phyloP scores from a whole-genome alignment of 225 moss, liverwort and hornwort genomes.

The Physcomitrium patens region DNA sequence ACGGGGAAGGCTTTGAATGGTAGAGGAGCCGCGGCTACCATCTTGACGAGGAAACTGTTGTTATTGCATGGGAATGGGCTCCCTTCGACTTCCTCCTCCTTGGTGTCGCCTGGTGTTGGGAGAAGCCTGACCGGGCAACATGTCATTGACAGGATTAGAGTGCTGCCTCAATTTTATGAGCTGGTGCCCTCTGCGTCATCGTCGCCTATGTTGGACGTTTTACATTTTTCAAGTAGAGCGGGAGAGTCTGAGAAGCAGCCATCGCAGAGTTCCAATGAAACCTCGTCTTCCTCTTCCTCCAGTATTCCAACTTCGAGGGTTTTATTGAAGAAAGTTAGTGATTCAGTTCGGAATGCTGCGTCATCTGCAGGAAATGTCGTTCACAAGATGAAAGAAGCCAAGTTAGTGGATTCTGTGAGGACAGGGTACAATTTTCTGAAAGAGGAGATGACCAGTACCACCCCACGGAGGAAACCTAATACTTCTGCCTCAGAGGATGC shows the following conservation, averaged over 20 bases:
- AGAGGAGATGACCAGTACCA: constrained; percentile 55
- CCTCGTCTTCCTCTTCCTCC: constrained; percentile 33
- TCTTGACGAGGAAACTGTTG: no score
- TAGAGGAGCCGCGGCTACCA: no score
- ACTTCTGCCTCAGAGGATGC: constrained; percentile 20
- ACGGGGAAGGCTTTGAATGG: no score
- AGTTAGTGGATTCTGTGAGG: constrained; percentile 53
- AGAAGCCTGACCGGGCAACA: constrained; percentile 45
- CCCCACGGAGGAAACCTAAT: constrained; percentile 46
- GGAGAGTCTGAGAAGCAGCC: constrained; percentile 38
- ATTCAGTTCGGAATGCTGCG: constrained; percentile 55
- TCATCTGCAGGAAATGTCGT: constrained; percentile 52
- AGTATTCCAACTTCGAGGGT: constrained; percentile 41
- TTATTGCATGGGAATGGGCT: no score
- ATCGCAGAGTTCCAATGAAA: constrained; percentile 34
- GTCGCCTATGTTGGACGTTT: constrained; percentile 1
- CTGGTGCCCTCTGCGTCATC: constrained; percentile 26
- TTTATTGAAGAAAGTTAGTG: constrained; percentile 51
- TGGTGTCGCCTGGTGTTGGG: constrained; percentile 36
- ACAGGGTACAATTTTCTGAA: constrained; percentile 60
- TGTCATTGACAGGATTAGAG: constrained; percentile 39
- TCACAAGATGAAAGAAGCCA: constrained; percentile 57
- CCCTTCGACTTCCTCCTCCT: constrained; percentile 31
- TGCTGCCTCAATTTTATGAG: constrained; percentile 44
- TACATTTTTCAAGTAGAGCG: constrained; percentile 34